Base-by-base conservation (phyloP, 768 basidiomycete species). In the Phanerochaete sordida region DNA sequence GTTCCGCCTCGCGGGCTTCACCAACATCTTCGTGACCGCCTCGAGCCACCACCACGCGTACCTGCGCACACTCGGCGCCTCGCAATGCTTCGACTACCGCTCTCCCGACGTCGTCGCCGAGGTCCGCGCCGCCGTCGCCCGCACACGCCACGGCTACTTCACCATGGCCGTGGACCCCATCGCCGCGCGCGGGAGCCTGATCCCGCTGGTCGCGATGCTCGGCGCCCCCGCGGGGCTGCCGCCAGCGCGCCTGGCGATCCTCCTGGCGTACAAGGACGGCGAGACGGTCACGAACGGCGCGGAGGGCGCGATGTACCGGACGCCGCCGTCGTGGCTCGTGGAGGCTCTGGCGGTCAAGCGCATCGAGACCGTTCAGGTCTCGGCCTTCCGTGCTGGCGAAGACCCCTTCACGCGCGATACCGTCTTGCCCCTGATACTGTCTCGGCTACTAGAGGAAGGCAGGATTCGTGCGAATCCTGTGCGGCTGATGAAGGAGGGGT, bases 51-150 rank as follows among this genome's bases (percentile, higher is more conserved):
- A 58, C 48, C 57, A 58, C 48, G 57, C 8, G 16, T 58, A 9
- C 57, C 49, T 58, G 8, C 57, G 48, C 48, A 3, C 47, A 15
- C 46, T 58, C 46, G 57, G 57, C 31, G 57, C 57, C 6, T 51
- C 47, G 11, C n/a, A 21, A 2, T 48, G 45, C 30, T 49, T 58
- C 49, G 57, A 58, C 35, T 58, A 58, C 57, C 46, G 31, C 31
- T 7, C 57, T 2, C 37, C 48, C 13, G 21, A 37, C 31, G 33
- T 58, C 48, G 39, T 4, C 4, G 9, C 49, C 7, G 11, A 58
- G 19, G 33, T 58, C 33, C 48, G 28, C 31, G 23, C 21, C 7
- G 47, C 47, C 11, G 24, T 26, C 13, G 19, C 6, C 27, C 24
- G 12, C 44, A 43, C 39, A 15, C 2, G 5, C 13, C 13, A 26